Evolutionary conservation across 2,329 filamentous ascomycete genomes (phyloP), one percentile per base, ranked within the genome.

Genomic region (Colletotrichum graminicola): DNA sequence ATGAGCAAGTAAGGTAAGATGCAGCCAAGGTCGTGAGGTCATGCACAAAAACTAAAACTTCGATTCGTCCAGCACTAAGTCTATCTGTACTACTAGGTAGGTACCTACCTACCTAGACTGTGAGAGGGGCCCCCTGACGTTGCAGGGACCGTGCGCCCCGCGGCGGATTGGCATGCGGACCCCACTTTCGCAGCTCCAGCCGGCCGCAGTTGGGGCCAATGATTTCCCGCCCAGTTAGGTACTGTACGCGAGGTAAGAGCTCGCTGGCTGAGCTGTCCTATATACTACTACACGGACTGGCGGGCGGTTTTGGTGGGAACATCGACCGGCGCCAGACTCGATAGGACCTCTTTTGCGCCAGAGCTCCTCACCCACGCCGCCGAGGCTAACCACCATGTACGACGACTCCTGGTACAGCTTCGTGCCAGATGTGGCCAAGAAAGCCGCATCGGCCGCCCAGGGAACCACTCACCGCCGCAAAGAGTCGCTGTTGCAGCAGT

Each of bases 401-500:
- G 93, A 95, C 81, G 93, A 95, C 81, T 90, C 92, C 39, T 95
- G 93, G 93, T 94, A 95, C 83, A 93, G 88, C 79, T 91, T 94
- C 78, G 89, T 93, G 74, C 88, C 92, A 34, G 89, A 92, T 66
- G 82, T 88, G 65, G 82, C 86, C 74, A 87, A 85, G 76, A 84
- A 84, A 72, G 82, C 82, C n/a, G 76, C 83, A 54, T 81, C 84
- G 32, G 82, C 85, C 51, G 77, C 77, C 41, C 82, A 85, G 67
- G 77, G 81, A 59, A 75, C 84, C 55, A 87, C 86, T 62, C 92
- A 93, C 78, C 88, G 87, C 74, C 89, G 93, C 71, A 90, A 88
- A 77, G 88, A 91, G 78, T 93, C 92, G 51, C 85, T 95, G 62
- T 85, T 95, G 65, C 89, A 91, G 76, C 89, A 90, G 75, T 85